Conservation (phyloP, 345 rosid genomes). For the Camelina neglecta region DNA sequence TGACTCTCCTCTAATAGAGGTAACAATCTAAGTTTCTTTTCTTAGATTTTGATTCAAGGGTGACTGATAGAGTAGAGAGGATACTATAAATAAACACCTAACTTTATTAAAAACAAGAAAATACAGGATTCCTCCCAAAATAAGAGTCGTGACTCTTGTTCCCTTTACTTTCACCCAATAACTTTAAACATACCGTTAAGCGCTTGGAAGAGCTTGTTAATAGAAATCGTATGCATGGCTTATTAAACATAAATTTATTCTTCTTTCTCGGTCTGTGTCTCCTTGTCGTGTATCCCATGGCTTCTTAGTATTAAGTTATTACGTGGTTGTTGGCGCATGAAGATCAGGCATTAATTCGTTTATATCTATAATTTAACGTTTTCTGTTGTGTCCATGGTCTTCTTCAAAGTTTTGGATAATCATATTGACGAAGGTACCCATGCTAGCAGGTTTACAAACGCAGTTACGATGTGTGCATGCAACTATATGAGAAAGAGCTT, state of each 20-base stretch:
- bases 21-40: constrained; percentile 36
- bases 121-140: not conserved
- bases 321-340: not conserved
- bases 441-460: constrained; percentile 79
- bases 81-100: not conserved
- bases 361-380: not conserved
- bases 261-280: not conserved
- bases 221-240: not conserved
- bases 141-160: not conserved
- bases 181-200: not conserved
- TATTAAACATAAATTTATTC: not conserved
- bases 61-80: not conserved
- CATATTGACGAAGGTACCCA: constrained; percentile 20
- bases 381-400: constrained; percentile 1
- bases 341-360: not conserved
- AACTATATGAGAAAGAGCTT: constrained; percentile 88
- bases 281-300: not conserved
- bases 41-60: not conserved
- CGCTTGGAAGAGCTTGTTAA: not conserved
- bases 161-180: not conserved
- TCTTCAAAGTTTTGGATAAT: not conserved
- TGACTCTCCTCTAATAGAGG: constrained; percentile 75
- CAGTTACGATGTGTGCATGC: constrained; percentile 77
- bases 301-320: not conserved
- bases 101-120: not conserved